Conservation (phyloP, 176 grass and related monocot species). For the Oryza punctata region DNA sequence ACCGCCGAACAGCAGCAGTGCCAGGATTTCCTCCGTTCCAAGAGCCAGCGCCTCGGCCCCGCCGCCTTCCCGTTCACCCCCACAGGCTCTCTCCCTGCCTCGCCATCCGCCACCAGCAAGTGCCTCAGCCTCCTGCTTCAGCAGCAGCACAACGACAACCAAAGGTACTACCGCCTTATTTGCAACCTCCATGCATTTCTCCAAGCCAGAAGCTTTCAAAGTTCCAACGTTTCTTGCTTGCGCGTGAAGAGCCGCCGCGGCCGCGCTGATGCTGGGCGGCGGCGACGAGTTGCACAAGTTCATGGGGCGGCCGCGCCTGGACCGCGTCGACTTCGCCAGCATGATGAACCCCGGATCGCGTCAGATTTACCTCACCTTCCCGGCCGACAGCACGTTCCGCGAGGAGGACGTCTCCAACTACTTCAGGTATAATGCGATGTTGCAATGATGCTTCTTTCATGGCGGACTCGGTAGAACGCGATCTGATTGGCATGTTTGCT, state of each 20-base stretch:
- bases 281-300: conserved; percentile 75
- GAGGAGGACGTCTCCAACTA: conserved; percentile 91
- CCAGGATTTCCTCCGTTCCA: conserved; percentile 75
- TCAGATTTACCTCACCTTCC: conserved; percentile 87
- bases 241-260: conserved; percentile 55
- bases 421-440: conserved; percentile 57
- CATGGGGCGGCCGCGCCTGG: conserved; percentile 57
- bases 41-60: conserved; percentile 67
- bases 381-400: conserved; percentile 78
- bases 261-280: conserved; percentile 63
- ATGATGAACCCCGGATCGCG: conserved; percentile 70
- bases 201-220: neutral
- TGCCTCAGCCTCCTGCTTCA: conserved; percentile 60
- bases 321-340: conserved; percentile 60
- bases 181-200: neutral
- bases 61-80: conserved; percentile 59
- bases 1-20: conserved; percentile 41
- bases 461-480: neutral
- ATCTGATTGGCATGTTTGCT: neutral
- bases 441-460: conserved; percentile 17
- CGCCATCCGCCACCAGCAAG: conserved; percentile 47
- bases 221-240: conserved; percentile 17
- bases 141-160: conserved; percentile 60
- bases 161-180: conserved; percentile 50
- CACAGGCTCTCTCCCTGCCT: conserved; percentile 38